These are phyloP conservation scores for Cercophora scortea DNA, from an alignment of 495 filamentous ascomycete genomes.

Conservation along the genomic window DNA sequence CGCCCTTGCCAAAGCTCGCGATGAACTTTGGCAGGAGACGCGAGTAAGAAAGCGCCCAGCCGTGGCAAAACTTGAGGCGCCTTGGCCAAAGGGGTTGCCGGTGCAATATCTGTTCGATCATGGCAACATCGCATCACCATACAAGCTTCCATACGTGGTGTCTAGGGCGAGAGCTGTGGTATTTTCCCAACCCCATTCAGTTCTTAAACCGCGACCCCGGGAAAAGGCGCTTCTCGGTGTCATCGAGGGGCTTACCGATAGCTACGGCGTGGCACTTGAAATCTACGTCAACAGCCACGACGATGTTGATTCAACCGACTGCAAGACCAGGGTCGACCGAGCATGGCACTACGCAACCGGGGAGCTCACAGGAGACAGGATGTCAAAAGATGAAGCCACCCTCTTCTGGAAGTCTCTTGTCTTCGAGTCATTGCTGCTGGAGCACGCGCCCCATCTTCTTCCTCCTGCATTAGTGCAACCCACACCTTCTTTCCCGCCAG, in stretches of 20 bases:
- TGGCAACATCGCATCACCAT: background rate
- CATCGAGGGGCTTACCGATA: constrained; percentile 11
- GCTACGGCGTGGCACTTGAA: constrained; percentile 10
- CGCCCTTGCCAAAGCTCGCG: constrained; percentile 11
- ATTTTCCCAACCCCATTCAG: constrained; percentile 3
- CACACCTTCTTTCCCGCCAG: too few relatives aligned
- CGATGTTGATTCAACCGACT: background rate
- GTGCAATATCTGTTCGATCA: constrained; percentile 5
- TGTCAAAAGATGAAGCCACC: constrained; percentile 2
- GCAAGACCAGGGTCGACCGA: background rate
- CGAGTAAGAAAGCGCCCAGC: constrained; percentile 3
- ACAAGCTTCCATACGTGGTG: constrained; percentile 10
- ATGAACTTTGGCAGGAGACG: constrained; percentile 13
- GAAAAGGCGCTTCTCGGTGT: constrained; percentile 6
- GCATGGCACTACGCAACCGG: constrained; percentile 11
- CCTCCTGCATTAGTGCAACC: too few relatives aligned
- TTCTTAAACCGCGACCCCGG: constrained; percentile 4
- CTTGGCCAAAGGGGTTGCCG: constrained; percentile 19
- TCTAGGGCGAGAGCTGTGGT: constrained; percentile 12
- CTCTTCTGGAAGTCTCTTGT: constrained; percentile 10
- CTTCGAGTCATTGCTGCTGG: too few relatives aligned
- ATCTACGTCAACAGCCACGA: constrained; percentile 6
- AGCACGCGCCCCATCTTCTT: too few relatives aligned
- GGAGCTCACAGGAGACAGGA: constrained; percentile 6
- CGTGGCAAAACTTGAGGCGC: background rate